These are phyloP conservation scores for Lactarius akahatsu DNA, from an alignment of 768 basidiomycete genomes.

Conservation along the genomic window DNA sequence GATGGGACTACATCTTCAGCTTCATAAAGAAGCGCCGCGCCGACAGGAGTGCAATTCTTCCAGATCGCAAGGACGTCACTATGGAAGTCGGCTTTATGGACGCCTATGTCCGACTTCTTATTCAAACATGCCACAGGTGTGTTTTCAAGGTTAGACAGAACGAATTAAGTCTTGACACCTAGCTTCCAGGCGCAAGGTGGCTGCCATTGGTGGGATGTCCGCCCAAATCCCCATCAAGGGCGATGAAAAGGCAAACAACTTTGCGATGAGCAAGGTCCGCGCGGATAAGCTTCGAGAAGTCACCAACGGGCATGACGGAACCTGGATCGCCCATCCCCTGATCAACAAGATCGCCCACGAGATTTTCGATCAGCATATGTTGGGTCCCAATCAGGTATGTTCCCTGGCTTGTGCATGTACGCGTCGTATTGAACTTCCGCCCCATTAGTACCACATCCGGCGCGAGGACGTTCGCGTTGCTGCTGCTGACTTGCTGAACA, in stretches of 20 bases:
- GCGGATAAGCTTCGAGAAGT: slow-evolving; percentile 97
- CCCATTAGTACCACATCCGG: slow-evolving; percentile 77
- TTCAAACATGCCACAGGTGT: slow-evolving; percentile 97
- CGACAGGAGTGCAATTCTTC: slow-evolving; percentile 82
- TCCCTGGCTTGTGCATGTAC: slow-evolving; percentile 8
- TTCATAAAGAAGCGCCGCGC: slow-evolving; percentile 98
- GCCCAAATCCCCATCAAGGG: slow-evolving; percentile 99
- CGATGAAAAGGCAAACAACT: slow-evolving; percentile 86
- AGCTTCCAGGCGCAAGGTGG: slow-evolving; percentile 80
- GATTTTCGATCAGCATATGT: slow-evolving; percentile 93
- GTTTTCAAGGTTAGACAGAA: slow-evolving; percentile 26
- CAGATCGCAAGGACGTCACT: slow-evolving; percentile 94
- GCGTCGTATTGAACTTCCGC: background rate
- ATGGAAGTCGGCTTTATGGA: slow-evolving; percentile 99
- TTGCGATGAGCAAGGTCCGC: slow-evolving; percentile 92
- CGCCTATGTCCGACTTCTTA: slow-evolving; percentile 90
- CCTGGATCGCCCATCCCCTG: slow-evolving; percentile 98
- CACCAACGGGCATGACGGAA: slow-evolving; percentile 93
- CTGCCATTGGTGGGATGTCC: slow-evolving; percentile 99
- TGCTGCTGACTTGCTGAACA: slow-evolving; percentile 81
- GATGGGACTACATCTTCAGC: slow-evolving; percentile 96
- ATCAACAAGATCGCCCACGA: slow-evolving; percentile 88
- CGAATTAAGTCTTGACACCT: slow-evolving; percentile 17
- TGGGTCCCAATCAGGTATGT: slow-evolving; percentile 90
- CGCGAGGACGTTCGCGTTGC: slow-evolving; percentile 89